Evolutionary conservation across 192 early-diverging fungal species (phyloP).

Genomic region (Backusella luteola): DNA sequence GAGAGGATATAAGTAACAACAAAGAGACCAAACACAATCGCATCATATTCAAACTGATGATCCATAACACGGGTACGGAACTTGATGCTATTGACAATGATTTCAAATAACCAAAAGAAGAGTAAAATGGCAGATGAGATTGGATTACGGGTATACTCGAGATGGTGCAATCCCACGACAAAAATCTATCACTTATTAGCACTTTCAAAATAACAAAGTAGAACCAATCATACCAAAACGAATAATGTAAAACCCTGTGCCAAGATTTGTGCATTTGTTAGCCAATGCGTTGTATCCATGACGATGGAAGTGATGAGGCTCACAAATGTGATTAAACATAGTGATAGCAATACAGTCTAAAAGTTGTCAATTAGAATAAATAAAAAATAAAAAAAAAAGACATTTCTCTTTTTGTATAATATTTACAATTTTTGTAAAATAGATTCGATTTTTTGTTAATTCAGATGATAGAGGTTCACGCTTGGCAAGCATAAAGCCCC

Average conservation of each 20-base stretch:
- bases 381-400: too few relatives aligned
- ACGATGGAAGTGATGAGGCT: not conserved
- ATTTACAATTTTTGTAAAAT: constrained; percentile 36
- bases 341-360: constrained; percentile 21
- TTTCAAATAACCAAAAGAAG: constrained; percentile 56
- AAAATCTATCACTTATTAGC: constrained; percentile 9
- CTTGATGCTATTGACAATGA: constrained; percentile 37
- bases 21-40: constrained; percentile 22
- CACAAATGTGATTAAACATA: constrained; percentile 10
- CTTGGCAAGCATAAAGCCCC: constrained; percentile 33
- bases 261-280: constrained; percentile 26
- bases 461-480: constrained; percentile 20
- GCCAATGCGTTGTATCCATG: not conserved
- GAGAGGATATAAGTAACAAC: constrained; percentile 34
- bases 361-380: not conserved
- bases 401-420: not conserved
- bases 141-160: constrained; percentile 36
- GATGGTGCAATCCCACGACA: constrained; percentile 29
- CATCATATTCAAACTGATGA: not conserved
- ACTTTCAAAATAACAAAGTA: not conserved
- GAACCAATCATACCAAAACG: constrained; percentile 22
- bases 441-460: constrained; percentile 30
- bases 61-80: constrained; percentile 38
- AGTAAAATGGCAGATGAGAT: constrained; percentile 54
- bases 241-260: constrained; percentile 17